These are phyloP conservation scores for Saturnispora mendoncae DNA, from an alignment of 805 yeast species.

Conservation along the genomic window DNA sequence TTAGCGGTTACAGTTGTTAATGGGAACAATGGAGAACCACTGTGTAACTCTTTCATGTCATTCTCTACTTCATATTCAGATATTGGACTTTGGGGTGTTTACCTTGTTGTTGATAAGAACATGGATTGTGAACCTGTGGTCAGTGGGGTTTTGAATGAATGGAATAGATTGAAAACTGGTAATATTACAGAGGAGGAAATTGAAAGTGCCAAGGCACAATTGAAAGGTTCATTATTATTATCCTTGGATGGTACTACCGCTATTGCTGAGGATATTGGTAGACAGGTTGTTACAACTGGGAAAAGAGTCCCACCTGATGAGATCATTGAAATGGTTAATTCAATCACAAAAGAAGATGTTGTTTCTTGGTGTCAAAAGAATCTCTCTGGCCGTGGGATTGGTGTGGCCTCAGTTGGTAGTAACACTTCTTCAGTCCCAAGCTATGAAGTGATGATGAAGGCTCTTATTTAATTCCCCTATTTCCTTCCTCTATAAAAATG, in stretches of 20 bases:
- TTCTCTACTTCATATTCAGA: constrained; percentile 96
- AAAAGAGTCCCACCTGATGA: constrained; percentile 63
- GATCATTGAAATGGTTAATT: constrained; percentile 65
- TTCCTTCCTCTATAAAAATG: background rate
- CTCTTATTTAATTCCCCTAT: background rate
- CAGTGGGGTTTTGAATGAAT: constrained; percentile 72
- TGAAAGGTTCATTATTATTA: constrained; percentile 82
- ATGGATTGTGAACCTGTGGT: constrained; percentile 58
- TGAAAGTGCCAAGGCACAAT: constrained; percentile 87
- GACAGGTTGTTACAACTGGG: constrained; percentile 95
- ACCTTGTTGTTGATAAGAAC: constrained; percentile 73
- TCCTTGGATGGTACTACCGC: constrained; percentile 94
- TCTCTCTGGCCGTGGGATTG: constrained; percentile 38
- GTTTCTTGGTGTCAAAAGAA: constrained; percentile 65
- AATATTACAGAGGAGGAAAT: constrained; percentile 74
- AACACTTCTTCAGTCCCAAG: constrained; percentile 4
- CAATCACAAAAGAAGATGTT: constrained; percentile 70
- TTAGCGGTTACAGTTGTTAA: constrained; percentile 54
- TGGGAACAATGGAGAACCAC: constrained; percentile 42
- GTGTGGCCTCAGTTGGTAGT: constrained; percentile 7
- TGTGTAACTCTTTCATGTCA: constrained; percentile 93
- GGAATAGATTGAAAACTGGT: constrained; percentile 82
- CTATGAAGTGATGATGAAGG: background rate
- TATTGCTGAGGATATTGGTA: constrained; percentile 94
- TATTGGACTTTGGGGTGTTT: constrained; percentile 96